Conservation (phyloP, 352 stramenopile species). For the Globisporangium takayamanum region DNA sequence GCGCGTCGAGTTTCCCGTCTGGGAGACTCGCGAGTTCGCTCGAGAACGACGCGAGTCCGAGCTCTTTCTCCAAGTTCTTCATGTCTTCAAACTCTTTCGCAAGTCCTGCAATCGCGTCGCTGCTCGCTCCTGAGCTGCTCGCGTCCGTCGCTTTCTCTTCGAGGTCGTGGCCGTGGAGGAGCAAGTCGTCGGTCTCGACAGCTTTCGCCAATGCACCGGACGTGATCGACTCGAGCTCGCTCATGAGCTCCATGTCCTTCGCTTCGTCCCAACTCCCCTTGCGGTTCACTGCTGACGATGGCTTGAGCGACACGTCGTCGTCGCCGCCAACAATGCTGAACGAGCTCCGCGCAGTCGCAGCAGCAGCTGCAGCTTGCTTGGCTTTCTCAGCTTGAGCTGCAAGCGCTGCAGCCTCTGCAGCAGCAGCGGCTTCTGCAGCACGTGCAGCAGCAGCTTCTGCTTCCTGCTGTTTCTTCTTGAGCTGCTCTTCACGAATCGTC, state of each 20-base stretch:
- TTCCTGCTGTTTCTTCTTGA: slow-evolving; percentile 59
- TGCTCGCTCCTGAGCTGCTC: slow-evolving; percentile 9
- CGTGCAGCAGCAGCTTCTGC: slow-evolving; percentile 35
- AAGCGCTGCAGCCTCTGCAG: slow-evolving; percentile 27
- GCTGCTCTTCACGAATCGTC: slow-evolving; percentile 63
- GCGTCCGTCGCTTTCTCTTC: slow-evolving; percentile 37
- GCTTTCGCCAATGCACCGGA: slow-evolving; percentile 43
- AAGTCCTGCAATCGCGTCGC: slow-evolving; percentile 37
- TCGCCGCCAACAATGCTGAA: slow-evolving; percentile 75
- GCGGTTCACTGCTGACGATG: slow-evolving; percentile 33
- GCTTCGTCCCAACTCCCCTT: slow-evolving; percentile 81
- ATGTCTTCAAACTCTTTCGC: slow-evolving; percentile 78
- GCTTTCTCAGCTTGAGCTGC: slow-evolving; percentile 30
- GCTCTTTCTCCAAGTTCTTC: slow-evolving; percentile 76
- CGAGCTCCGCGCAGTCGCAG: slow-evolving; percentile 33
- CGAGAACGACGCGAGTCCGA: slow-evolving; percentile 61
- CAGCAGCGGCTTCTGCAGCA: slow-evolving; percentile 24
- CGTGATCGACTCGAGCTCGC: slow-evolving; percentile 76
- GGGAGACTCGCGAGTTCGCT: slow-evolving; percentile 35
- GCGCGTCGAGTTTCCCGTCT: slow-evolving; percentile 48
- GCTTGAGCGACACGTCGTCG: slow-evolving; percentile 36
- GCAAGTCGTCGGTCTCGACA: slow-evolving; percentile 19
- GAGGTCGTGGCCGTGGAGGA: slow-evolving; percentile 19
- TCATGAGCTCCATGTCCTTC: slow-evolving; percentile 85
- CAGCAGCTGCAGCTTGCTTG: slow-evolving; percentile 24